Evolutionary conservation across 495 filamentous ascomycete species (phyloP).

Genomic region (Tuber melanosporum): DNA sequence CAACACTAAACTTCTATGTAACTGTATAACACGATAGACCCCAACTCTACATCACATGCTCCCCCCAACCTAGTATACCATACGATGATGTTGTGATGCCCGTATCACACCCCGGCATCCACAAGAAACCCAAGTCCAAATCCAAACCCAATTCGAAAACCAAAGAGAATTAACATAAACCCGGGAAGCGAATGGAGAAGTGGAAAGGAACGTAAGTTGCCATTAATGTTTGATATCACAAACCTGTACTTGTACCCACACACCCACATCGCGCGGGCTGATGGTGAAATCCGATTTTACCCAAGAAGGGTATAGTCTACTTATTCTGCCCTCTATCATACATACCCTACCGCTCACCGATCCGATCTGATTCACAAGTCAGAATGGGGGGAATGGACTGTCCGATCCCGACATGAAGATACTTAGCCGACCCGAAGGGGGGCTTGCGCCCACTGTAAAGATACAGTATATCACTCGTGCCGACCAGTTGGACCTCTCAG

Average conservation of each 20-base stretch:
- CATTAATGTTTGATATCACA: neutral
- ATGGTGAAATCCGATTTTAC: neutral
- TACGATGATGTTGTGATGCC: neutral
- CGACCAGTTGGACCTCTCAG: neutral
- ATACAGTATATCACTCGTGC: neutral
- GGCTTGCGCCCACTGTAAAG: neutral
- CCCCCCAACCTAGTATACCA: neutral
- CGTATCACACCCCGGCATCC: neutral
- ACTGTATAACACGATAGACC: neutral
- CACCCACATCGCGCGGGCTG: neutral
- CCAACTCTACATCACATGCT: neutral
- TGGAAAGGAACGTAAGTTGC: neutral
- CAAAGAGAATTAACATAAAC: neutral
- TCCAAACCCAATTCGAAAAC: neutral
- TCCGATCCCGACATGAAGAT: neutral
- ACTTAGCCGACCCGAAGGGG: neutral
- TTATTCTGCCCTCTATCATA: neutral
- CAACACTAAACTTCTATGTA: neutral
- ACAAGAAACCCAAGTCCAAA: neutral
- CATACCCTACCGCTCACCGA: conserved; percentile 5
- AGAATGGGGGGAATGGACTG: neutral
- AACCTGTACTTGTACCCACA: neutral
- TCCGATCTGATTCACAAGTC: neutral
- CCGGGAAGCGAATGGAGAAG: neutral
- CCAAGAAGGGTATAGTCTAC: neutral